Base-by-base conservation (phyloP, 2,329 filamentous ascomycete species). In the Pyricularia pennisetigena region DNA sequence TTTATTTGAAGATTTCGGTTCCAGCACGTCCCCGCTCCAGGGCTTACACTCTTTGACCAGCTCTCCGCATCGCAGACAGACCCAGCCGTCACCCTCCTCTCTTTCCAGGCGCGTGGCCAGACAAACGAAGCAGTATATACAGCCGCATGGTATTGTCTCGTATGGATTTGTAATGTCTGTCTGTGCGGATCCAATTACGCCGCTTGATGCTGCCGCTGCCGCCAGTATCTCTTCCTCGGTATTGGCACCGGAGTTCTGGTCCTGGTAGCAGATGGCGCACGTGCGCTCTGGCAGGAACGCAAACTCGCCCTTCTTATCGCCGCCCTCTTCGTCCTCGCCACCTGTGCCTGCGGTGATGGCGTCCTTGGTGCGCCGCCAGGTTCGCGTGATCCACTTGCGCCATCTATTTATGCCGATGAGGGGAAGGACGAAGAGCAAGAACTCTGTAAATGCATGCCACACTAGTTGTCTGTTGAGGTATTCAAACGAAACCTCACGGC, bases 401-500 rank as follows among this genome's bases (percentile, higher is more conserved):
- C 95, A 99, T 72, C 93, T 87, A 74, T 91, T 90, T 72, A 99
- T 94, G 67, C 95, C 95, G 61, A 99, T 91, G n/a, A 99, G 85
- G 0, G 95, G 95, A n/a, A 99, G 84, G 23, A 98, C 86, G 77
- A 98, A 99, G 35, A 99, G 86, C n/a, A 99, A 83, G 74, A 99
- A 99, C 77, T 99, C 95, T 29, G 95, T 99, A 74, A 99, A 97
- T n/a, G 95, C 95, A 79, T 99, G 95, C 95, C 95, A 99, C 54
- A 99, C 95, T 12, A 99, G 87, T 79, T 99, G 95, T 65, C 95
- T 89, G 77, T 99, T 99, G 66, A 98, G 86, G 75, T 97, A 98
- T 79, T 99, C 95, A 76, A 99, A 98, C 0, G 92, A 97, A 29
- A 99, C 94, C 78, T 98, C 93, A 35, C 94, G 86, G 76, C 88